These are phyloP conservation scores for Raddia guianensis DNA, from an alignment of 176 grass and related monocot species.

Conservation along the genomic window DNA sequence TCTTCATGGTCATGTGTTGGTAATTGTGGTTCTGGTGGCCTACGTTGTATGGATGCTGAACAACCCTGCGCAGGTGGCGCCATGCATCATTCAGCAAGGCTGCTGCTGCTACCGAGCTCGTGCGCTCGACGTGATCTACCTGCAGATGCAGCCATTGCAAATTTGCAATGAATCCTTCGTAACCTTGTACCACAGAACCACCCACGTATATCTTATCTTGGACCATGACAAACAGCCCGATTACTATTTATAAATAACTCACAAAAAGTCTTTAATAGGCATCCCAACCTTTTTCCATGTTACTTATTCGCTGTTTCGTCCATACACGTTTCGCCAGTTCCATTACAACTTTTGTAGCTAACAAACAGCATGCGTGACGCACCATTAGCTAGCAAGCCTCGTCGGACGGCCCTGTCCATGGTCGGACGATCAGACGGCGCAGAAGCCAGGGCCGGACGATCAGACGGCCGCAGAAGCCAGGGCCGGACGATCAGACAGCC, in stretches of 20 bases:
- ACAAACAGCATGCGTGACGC: neutral
- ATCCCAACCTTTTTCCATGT: neutral
- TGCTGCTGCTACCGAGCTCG: neutral
- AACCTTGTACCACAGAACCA: neutral
- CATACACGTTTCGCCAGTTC: neutral
- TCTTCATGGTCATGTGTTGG: neutral
- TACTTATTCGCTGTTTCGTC: neutral
- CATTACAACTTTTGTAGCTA: no score
- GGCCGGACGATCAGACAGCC: constrained; percentile 34
- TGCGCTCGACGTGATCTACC: neutral
- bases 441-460: neutral
- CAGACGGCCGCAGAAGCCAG: no score
- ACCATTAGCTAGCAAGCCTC: neutral
- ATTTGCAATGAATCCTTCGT: neutral
- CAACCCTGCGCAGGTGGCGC: neutral
- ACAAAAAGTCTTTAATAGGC: neutral
- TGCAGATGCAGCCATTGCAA: neutral
- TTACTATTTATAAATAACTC: neutral
- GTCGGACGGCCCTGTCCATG: neutral
- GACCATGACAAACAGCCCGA: neutral
- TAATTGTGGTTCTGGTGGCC: neutral
- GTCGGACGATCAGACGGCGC: no score
- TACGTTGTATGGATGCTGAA: neutral
- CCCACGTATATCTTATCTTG: neutral
- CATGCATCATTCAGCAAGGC: neutral